Percentiles rank a stretch among this genome's conserved stretches.
phyloP scores from a whole-genome alignment of 352 stramenopile species.

The Phytophthora sojae region DNA sequence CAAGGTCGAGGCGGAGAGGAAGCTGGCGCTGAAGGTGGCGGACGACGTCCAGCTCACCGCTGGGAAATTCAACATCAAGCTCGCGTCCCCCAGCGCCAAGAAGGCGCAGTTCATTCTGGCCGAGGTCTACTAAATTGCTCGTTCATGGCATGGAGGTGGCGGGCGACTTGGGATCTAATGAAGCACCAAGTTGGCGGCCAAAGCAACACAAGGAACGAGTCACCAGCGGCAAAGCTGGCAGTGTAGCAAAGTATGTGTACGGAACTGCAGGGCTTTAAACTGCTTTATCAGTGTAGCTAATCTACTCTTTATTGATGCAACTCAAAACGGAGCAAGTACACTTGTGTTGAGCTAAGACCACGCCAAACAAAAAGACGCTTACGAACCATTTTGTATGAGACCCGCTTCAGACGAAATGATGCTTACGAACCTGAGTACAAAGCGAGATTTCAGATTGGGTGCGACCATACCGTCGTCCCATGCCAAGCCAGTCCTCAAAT shows the following conservation, averaged over 20 bases:
- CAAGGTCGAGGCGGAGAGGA: constrained; percentile 13
- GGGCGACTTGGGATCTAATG: too few species aligned
- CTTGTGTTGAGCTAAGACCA: too few species aligned
- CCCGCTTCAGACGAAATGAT: too few species aligned
- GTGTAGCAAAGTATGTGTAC: background rate
- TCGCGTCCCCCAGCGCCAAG: constrained; percentile 25
- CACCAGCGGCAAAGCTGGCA: background rate
- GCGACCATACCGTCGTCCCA: too few species aligned
- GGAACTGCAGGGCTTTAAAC: background rate
- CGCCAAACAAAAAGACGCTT: too few species aligned
- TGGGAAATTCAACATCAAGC: constrained; percentile 32
- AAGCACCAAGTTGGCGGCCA: too few species aligned
- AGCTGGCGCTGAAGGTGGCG: constrained; percentile 26
- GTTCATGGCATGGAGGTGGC: too few species aligned
- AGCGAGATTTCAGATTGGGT: too few species aligned
- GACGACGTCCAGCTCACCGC: constrained; percentile 26
- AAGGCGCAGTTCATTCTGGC: constrained; percentile 35
- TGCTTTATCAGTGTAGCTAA: constrained; percentile 9
- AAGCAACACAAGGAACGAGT: background rate
- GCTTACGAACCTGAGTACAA: too few species aligned
- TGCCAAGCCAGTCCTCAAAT: constrained; percentile 15
- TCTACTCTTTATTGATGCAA: constrained; percentile 1
- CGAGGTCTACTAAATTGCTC: constrained; percentile 21
- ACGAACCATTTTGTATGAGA: too few species aligned
- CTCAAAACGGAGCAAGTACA: background rate